A percentile compares a stretch with the other conserved stretches of the same genome.
Conservation (phyloP, 306 rosid species). For the Vigna nakashimae region DNA sequence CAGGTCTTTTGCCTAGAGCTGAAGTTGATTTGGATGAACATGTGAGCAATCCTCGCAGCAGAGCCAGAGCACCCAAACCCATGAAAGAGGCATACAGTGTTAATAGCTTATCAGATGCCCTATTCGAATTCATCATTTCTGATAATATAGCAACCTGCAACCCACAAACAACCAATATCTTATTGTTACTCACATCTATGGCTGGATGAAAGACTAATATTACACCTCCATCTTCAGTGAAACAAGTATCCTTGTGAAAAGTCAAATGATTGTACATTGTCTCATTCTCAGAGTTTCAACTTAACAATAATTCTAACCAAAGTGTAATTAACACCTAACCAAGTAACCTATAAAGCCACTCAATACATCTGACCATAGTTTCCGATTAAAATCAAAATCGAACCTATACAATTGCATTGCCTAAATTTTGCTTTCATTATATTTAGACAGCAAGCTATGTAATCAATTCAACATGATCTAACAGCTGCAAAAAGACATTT, state of each 20-base stretch:
- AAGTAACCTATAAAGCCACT: neutral
- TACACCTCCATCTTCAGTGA: neutral
- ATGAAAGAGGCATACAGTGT: constrained; percentile 60
- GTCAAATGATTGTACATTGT: neutral
- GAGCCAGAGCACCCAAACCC: constrained; percentile 66
- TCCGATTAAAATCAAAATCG: neutral
- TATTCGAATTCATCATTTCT: constrained; percentile 61
- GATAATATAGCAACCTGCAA: constrained; percentile 70
- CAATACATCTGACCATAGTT: neutral
- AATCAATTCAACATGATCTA: constrained; percentile 11
- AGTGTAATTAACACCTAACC: constrained; percentile 1
- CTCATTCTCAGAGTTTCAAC: neutral
- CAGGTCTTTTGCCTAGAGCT: constrained; percentile 46
- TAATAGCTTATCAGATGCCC: constrained; percentile 69
- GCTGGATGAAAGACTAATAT: neutral
- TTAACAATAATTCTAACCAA: neutral
- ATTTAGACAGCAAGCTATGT: constrained; percentile 17
- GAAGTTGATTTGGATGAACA: constrained; percentile 50
- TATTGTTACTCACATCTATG: constrained; percentile 11
- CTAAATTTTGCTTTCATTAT: neutral
- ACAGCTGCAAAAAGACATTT: constrained; percentile 10
- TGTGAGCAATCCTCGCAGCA: constrained; percentile 63
- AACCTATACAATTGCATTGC: neutral
- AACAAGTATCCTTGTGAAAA: constrained; percentile 9
- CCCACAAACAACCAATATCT: constrained; percentile 29